Base-by-base conservation (phyloP, 139 green algal species). In the Yamagishiella unicocca region DNA sequence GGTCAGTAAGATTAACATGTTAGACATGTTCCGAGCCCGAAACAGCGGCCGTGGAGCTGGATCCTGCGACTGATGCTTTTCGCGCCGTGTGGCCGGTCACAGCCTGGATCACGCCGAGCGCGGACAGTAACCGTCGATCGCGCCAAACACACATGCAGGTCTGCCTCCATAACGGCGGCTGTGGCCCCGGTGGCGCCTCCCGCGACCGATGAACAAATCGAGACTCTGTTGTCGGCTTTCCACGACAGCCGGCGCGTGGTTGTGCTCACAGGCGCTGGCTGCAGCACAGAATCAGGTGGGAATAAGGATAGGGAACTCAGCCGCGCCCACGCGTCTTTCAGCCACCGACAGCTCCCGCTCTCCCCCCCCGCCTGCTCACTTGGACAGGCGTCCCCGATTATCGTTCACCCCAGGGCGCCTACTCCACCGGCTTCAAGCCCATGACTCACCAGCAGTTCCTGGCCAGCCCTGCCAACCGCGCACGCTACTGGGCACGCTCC, bases 371-470 rank as follows among this genome's bases (percentile, higher is more conserved):
- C n/a, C n/a, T n/a, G n/a, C n/a, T n/a, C n/a, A n/a, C n/a, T n/a
- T n/a, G n/a, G n/a, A 10, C 61, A 35, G 92, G 92, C 43, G 96
- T 99, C 4, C 97, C 97, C 27, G 97, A 99, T 85, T 99, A 99
- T 85, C 87, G 97, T 29, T 94, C 95, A 0, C 96, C 96, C 0
- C 66, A 86, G 12, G 97, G 97, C 4, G 97, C 97, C 0, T 99
- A 99, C 92, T 95, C 90, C 53, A 96, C 93, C 53, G 89, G 96
- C n/a, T 99, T 98, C 90, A 97, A 97, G 87, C 97, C 97, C 8
- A 99, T 99, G 96, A 98, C 96, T 1, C 96, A 99, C 83, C 96
- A 89, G 91, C 92, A 98, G 90, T 99, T 99, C 73, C 95, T 99
- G 92, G 80, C 91, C 1, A 92, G 89, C 14, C 54, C 89, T 1